Conservation (phyloP, 2,329 filamentous ascomycete species). For the Sporothrix mexicana region DNA sequence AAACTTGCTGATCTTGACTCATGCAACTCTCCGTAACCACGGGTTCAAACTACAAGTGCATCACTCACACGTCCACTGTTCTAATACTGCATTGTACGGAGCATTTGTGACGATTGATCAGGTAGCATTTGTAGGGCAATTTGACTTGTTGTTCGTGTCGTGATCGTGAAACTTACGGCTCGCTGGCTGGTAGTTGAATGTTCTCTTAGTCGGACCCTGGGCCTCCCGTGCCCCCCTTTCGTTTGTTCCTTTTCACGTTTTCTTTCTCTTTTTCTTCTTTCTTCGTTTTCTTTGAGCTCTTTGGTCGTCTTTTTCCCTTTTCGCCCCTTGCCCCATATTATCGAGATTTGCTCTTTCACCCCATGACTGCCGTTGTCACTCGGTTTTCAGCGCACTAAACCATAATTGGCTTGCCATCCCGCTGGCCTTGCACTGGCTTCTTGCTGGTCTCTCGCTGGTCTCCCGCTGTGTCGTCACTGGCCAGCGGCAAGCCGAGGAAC, state of each 20-base stretch:
- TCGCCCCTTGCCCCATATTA: not conserved
- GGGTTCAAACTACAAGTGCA: not conserved
- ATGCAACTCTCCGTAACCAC: not conserved
- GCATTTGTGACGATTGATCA: not conserved
- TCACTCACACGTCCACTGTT: not conserved
- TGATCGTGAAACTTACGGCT: not conserved
- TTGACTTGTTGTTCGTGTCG: not conserved
- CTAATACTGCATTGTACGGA: not conserved
- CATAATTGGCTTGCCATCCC: not conserved
- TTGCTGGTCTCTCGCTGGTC: not conserved
- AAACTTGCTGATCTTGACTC: conserved; percentile 10
- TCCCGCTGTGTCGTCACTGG: not conserved
- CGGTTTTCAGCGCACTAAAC: conserved; percentile 5
- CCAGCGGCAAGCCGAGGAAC: conserved; percentile 10
- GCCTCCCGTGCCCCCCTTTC: not conserved
- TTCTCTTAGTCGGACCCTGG: not conserved
- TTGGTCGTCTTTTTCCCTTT: not conserved
- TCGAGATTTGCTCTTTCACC: not conserved
- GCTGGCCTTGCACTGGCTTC: too few relatives aligned
- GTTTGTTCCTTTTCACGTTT: not conserved
- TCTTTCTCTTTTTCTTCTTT: not conserved
- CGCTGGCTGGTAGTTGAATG: not conserved
- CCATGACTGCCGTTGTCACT: not conserved
- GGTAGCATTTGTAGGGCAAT: not conserved
- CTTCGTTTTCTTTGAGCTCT: conserved; percentile 1